Evolutionary conservation across 768 basidiomycete species (phyloP), one percentile per base, ranked within the genome.

Genomic region (Podaxis rugospora): DNA sequence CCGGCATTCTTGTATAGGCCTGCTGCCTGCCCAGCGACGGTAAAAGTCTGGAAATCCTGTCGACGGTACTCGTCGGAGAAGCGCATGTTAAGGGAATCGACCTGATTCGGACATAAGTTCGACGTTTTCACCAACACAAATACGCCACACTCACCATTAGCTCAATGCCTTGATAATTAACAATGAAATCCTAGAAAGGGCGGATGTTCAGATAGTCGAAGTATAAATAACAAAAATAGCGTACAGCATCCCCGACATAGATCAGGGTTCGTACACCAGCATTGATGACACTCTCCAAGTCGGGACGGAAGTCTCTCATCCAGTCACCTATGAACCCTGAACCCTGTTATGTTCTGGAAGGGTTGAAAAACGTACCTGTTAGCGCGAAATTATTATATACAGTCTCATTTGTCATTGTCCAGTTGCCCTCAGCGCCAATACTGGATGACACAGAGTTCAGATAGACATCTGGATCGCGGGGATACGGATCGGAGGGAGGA

Each of bases 1-100:
- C 84, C 84, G 5, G 84, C 83, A 61, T 83, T 84, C 73, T 86
- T 86, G 72, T 74, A 84, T 37, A 80, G 71, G 3, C 84, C 85
- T 1, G 85, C 72, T 1, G 67, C 60, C 57, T 79, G 74, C 0
- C 85, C 85, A 1, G 73, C 66, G 14, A 87, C 83, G 0, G 74
- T 83, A 70, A 75, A 86, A 51, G 74, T 75, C 11, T 76, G 63
- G 68, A 83, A 84, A 0, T 66, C 23, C 65, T 83, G 79, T 51
- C 71, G 58, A 40, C 76, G 71, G 66, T 75, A 85, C 37, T 72
- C 28, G 0, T 76, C 21, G 3, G 76, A 76, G 69, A 81, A 81
- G 60, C 74, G 68, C 28, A 82, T 84, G 42, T 78, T 68, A 4
- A 86, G 75, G 32, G 69, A 71, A 62, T 80, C 71, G 42, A 40